phyloP scores from a whole-genome alignment of 2,329 filamentous ascomycete genomes.

The Ilyonectria destructans region DNA sequence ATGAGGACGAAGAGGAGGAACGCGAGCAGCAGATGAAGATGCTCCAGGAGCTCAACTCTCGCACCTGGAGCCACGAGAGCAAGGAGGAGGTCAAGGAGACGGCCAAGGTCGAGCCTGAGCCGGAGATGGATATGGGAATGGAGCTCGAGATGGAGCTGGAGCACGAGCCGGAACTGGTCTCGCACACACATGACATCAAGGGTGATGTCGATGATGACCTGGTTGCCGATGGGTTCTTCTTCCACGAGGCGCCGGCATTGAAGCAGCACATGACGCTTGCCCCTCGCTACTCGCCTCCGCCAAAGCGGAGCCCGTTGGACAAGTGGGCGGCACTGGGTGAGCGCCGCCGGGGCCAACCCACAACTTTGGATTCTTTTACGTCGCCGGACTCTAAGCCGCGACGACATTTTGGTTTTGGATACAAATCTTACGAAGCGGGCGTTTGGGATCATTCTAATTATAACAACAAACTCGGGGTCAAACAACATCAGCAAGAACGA shows the following conservation, averaged over 20 bases:
- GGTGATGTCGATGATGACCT: conserved; percentile 75
- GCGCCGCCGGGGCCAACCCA: conserved; percentile 78
- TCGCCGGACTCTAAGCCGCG: conserved; percentile 65
- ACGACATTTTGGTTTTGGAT: conserved; percentile 65
- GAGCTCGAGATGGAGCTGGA: conserved; percentile 40
- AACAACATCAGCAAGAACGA: conserved; percentile 60
- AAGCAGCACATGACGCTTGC: conserved; percentile 56
- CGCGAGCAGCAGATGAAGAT: conserved; percentile 67
- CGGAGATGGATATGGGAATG: conserved; percentile 23
- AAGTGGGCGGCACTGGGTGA: conserved; percentile 94
- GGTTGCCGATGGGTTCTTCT: conserved; percentile 80
- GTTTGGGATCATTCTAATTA: conserved; percentile 64
- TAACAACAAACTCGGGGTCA: conserved; percentile 52
- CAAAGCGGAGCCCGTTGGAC: conserved; percentile 77
- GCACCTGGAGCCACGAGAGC: conserved; percentile 86
- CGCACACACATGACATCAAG: conserved; percentile 55
- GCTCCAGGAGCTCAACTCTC: conserved; percentile 79
- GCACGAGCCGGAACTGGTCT: conserved; percentile 34
- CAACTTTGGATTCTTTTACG: conserved; percentile 66
- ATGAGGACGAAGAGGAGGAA: conserved; percentile 80
- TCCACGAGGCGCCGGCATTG: conserved; percentile 73
- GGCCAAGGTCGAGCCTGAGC: conserved; percentile 34
- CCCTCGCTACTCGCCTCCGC: conserved; percentile 75
- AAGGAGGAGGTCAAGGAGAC: conserved; percentile 56
- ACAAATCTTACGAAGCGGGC: conserved; percentile 65